Evolutionary conservation across 2,329 filamentous ascomycete genomes (phyloP), one percentile per base, ranked within the genome.

Genomic region (Fusarium mundagurra): DNA sequence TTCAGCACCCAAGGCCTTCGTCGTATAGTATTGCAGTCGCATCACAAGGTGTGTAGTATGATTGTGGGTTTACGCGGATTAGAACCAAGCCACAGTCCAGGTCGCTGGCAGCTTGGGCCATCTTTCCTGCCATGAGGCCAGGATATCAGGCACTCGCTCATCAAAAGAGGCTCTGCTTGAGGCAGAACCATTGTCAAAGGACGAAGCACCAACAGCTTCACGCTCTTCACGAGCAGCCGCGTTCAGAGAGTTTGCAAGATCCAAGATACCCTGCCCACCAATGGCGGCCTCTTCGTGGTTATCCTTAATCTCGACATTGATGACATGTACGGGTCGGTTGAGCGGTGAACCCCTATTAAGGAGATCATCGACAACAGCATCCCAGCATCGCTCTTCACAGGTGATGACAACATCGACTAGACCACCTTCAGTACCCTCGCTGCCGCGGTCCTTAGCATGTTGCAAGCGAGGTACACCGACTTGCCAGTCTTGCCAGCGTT

Each of bases 221-320:
- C 94, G 88, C 83, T 98, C 96, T 80, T 95, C 91, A 34, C 84
- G 87, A 1, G 96, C 96, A 2, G 91, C 93, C 24, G 90, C 89
- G 80, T 98, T 98, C 68, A 99, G 85, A 38, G 91, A 91, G 79
- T 96, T 90, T 2, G 96, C 96, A 41, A 99, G 87, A 80, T 99
- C 96, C 43, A 98, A 87, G 67, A 99, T 99, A 50, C 94, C 96
- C 76, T 92, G 91, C 4, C 96, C 96, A 16, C 96, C 96, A 5
- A 98, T 89, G 29, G 96, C 88, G 1, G 96, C 96, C 83, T 99
- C 96, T 82, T 99, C 96, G 80, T 98, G 96, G 80, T 98, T 99
- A 84, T 99, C 96, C 82, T 93, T 96, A 80, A 99, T 99, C 81
- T 99, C 96, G 62, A 99, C 93, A 78, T 99, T 99, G 86, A 99